Base-by-base conservation (phyloP, 2,329 filamentous ascomycete species). In the Fusarium pseudocircinatum region DNA sequence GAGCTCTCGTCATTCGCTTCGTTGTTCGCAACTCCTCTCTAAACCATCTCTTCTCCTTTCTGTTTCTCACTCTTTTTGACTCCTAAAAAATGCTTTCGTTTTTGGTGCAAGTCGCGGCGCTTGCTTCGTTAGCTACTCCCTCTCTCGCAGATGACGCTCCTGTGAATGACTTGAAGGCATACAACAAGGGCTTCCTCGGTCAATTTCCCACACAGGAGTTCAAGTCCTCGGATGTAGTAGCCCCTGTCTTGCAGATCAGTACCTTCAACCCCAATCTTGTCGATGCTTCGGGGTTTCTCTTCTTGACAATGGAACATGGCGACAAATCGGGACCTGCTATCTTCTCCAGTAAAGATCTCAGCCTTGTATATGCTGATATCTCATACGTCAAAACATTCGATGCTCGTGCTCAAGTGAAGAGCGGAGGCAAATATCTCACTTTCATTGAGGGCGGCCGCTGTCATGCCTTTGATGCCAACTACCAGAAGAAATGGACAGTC, bases 341-440 rank as follows among this genome's bases (percentile, higher is more conserved):
- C 30, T 76, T 76, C 64, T 76, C 74, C 18, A 75, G 72, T 59
- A 74, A 65, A 47, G 74, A 75, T 14, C 64, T 76, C 36, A 76
- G 72, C 37, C 74, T 76, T 16, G 67, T 77, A 8, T 76, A 76
- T 43, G 72, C 74, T 26, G 70, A 77, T 36, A 52, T 74, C 42
- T 67, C 61, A 24, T 75, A 75, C 39, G 54, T 66, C 10, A 54
- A 43, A 18, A 63, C 72, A 47, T 76, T 74, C n/a, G 70, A 76
- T 63, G 70, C 72, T 42, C 74, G 74, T 7, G 69, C 67, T 14
- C 74, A 76, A 24, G 60, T 67, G n/a, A 67, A 39, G 8, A 59
- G 54, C 20, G 72, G 72, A 6, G 46, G 58, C 22, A 64, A 66
- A 50, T 74, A 77, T 32, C 74, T 76, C 28, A 76, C 72, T 8